Evolutionary conservation across 139 green algal genomes (phyloP), one percentile per base, ranked within the genome.

Genomic region (Chlamydomonas incerta): DNA sequence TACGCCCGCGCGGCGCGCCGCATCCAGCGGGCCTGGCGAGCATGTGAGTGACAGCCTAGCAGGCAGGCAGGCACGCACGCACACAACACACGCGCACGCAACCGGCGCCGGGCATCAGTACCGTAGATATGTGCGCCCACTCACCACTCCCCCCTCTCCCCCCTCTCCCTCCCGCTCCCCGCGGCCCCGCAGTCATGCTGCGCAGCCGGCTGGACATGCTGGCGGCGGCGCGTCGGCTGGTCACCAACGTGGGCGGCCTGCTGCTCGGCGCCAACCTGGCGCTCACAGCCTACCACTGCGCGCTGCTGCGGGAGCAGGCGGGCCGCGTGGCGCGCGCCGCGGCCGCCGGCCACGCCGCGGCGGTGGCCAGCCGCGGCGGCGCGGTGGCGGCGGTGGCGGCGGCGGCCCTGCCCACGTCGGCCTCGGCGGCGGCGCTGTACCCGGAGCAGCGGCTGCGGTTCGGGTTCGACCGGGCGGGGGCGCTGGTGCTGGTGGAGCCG

Each of bases 191-290:
- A 83, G 76, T 68, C 77, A 34, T 84, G 18, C 77, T 84, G 20
- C 77, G 77, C 46, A 34, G 17, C 34, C 77, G 77, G 29, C 77
- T 84, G 63, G 18, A 35, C 8, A 84, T 84, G 77, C 77, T 84
- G n/a, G 11, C 65, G 26, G 20, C 46, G 41, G 20, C 75, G 5
- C 63, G 65, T 3, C 65, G 65, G 2, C 29, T 67, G 63, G 28
- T 71, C 9, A 26, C 46, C 46, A 35, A 33, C 46, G 60, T 84
- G 60, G 65, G 77, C 29, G 65, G 46, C 15, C 65, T 84, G 77
- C 77, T 84, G 63, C 77, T 84, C 65, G 77, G 77, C 3, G 77
- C 65, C 65, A 84, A 84, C 63, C 63, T 84, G 47, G 77, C 77
- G 24, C 77, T 84, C 46, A 84, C 65, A 3, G 77, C 47, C 57